phyloP scores from a whole-genome alignment of 164 flowering plant species.

The Umbellularia californica region DNA sequence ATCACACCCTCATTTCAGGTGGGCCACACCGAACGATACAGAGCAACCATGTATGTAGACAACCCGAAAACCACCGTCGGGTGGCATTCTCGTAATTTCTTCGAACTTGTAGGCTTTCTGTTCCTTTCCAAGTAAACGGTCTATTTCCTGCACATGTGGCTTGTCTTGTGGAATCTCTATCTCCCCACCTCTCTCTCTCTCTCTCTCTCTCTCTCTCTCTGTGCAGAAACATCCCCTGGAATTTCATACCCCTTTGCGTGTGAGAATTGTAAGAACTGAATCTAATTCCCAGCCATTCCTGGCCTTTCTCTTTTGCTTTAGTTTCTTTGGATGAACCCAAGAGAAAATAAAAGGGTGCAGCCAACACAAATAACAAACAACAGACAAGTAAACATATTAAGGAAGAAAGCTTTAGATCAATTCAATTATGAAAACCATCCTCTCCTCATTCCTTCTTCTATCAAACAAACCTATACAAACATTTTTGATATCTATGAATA shows the following conservation, averaged over 20 bases:
- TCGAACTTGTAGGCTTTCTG: neutral
- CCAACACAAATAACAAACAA: neutral
- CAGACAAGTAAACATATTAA: neutral
- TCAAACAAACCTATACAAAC: neutral
- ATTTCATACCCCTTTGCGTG: neutral
- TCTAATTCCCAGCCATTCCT: neutral
- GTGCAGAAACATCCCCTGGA: neutral
- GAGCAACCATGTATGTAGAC: no score
- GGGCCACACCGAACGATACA: neutral
- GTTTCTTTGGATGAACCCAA: neutral
- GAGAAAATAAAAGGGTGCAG: neutral
- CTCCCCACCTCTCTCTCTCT: neutral
- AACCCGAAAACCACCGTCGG: neutral
- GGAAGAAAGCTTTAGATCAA: neutral
- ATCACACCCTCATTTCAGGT: neutral
- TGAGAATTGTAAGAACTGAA: neutral
- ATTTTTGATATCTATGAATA: neutral
- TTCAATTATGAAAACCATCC: neutral
- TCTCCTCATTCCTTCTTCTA: neutral
- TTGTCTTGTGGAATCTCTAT: neutral
- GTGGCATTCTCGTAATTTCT: neutral
- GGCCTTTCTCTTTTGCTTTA: neutral
- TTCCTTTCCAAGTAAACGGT: neutral
- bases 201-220: slow-evolving; percentile 1
- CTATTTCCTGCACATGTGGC: neutral